Percentiles rank a stretch among this genome's conserved stretches.
Evolutionary conservation across 768 basidiomycete species (phyloP).

Genomic region (Xerocomellus chrysenteron): DNA sequence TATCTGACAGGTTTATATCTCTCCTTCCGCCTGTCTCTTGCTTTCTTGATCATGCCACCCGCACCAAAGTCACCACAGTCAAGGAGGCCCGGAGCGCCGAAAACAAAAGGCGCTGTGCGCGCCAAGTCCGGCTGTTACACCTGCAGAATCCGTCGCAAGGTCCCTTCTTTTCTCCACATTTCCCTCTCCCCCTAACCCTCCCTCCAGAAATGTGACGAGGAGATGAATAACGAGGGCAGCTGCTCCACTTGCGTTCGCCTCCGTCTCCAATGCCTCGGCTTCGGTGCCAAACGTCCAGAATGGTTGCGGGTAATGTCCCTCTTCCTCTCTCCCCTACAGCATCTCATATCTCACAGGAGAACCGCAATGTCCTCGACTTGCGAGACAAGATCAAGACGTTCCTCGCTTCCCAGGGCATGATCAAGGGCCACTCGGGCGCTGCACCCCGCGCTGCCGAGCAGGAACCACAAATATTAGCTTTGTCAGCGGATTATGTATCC

Average conservation of each 20-base stretch:
- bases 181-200: constrained; percentile 15
- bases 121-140: constrained; percentile 91
- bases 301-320: constrained; percentile 68
- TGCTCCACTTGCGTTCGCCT: constrained; percentile 80
- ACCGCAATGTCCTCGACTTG: constrained; percentile 61
- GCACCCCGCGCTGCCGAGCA: constrained; percentile 58
- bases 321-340: background rate
- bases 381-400: constrained; percentile 79
- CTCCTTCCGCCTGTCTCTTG: background rate
- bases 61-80: constrained; percentile 41
- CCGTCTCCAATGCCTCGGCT: constrained; percentile 80
- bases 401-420: constrained; percentile 82
- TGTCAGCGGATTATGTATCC: constrained; percentile 44
- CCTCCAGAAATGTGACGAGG: constrained; percentile 81
- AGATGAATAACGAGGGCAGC: constrained; percentile 54
- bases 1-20: background rate
- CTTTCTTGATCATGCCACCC: constrained; percentile 29
- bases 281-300: constrained; percentile 81
- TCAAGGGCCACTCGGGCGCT: constrained; percentile 81
- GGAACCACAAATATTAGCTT: constrained; percentile 52
- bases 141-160: constrained; percentile 84
- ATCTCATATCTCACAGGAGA: constrained; percentile 50
- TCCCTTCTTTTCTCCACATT: constrained; percentile 29
- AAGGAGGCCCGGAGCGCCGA: constrained; percentile 54
- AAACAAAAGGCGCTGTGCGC: constrained; percentile 78